A percentile compares a stretch with the other conserved stretches of the same genome.
Evolutionary conservation across 495 filamentous ascomycete genomes (phyloP).

Genomic region (Penicillium bialowiezense): DNA sequence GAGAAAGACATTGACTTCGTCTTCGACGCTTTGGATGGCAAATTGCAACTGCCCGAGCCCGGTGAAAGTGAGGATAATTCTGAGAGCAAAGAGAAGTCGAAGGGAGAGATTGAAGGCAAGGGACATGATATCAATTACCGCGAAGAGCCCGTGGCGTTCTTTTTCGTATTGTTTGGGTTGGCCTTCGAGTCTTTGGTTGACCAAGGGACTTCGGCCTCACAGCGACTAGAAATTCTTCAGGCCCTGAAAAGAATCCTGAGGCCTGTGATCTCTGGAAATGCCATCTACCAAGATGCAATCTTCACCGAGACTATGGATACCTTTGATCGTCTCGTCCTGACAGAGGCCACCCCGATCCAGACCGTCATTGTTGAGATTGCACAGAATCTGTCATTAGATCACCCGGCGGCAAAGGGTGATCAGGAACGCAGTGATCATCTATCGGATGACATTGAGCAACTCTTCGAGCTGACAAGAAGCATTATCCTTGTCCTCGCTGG

Average conservation of each 20-base stretch:
- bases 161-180: conserved; percentile 96
- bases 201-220: conserved; percentile 69
- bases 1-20: conserved; percentile 97
- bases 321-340: conserved; percentile 87
- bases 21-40: conserved; percentile 93
- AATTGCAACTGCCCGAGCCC: conserved; percentile 34
- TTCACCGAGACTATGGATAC: conserved; percentile 98
- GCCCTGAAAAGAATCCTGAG: conserved; percentile 93
- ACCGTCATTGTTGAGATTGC: conserved; percentile 90
- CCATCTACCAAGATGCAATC: conserved; percentile 91
- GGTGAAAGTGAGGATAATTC: conserved; percentile 45
- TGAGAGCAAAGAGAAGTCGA: conserved; percentile 46
- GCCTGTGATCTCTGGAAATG: conserved; percentile 92
- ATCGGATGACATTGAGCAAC: conserved; percentile 94
- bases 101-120: conserved; percentile 46
- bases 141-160: conserved; percentile 97
- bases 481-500: conserved; percentile 90
- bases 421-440: conserved; percentile 68
- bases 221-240: conserved; percentile 84
- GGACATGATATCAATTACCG: conserved; percentile 89
- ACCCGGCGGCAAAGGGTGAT: conserved; percentile 79
- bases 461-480: conserved; percentile 93
- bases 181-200: conserved; percentile 92
- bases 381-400: conserved; percentile 79
- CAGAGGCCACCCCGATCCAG: conserved; percentile 86